These are phyloP conservation scores for Daedaleopsis nitida DNA, from an alignment of 768 basidiomycete species.

Conservation along the genomic window DNA sequence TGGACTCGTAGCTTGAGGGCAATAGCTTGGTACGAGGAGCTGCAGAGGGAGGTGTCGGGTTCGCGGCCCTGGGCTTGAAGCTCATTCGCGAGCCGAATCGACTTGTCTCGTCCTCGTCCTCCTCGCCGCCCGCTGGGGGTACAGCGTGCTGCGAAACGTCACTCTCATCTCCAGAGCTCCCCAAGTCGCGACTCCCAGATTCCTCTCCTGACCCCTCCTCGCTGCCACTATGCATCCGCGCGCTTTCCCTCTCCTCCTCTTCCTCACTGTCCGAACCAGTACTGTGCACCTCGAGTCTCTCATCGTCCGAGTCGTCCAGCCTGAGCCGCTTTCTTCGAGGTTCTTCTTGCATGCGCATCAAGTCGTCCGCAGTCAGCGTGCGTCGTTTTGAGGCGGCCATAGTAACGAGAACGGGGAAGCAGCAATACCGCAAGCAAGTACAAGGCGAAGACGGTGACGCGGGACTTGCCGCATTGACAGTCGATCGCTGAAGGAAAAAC, in stretches of 20 bases:
- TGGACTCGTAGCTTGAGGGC: constrained; percentile 48
- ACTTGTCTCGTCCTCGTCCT: constrained; percentile 14
- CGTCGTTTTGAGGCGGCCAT: constrained; percentile 34
- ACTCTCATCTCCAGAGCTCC: constrained; percentile 2
- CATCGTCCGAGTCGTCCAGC: constrained; percentile 8
- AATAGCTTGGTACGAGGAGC: constrained; percentile 2
- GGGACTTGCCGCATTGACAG: background rate
- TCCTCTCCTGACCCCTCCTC: constrained; percentile 24
- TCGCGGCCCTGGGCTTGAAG: constrained; percentile 18
- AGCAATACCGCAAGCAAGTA: background rate
- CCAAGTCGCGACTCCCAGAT: constrained; percentile 12
- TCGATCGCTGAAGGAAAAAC: constrained; percentile 9
- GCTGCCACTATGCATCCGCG: constrained; percentile 4
- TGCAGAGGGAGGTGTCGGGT: constrained; percentile 1
- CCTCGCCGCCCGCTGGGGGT: background rate
- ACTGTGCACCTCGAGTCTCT: constrained; percentile 18
- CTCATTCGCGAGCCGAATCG: constrained; percentile 26
- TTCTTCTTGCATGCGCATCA: constrained; percentile 38
- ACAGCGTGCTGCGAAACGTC: background rate
- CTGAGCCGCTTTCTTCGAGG: constrained; percentile 22
- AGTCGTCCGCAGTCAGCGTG: constrained; percentile 35
- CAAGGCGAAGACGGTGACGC: background rate
- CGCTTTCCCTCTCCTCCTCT: constrained; percentile 11
- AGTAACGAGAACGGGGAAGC: background rate
- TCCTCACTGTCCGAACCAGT: constrained; percentile 25